Percentiles rank a stretch among this genome's conserved stretches.
Evolutionary conservation across 306 rosid genomes (phyloP).

Genomic region (Malus sieversii): DNA sequence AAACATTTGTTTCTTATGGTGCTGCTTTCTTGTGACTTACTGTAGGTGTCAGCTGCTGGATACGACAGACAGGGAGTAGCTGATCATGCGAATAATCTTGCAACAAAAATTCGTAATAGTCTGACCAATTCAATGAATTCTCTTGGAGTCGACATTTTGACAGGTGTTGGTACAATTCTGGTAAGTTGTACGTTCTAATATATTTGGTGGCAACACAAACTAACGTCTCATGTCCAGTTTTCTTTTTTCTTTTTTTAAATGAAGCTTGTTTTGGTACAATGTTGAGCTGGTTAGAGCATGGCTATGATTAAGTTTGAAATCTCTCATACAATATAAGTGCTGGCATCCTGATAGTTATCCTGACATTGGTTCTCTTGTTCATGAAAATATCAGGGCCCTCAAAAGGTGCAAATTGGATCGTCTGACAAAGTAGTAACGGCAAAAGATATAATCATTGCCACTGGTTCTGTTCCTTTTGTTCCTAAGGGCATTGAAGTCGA

Average conservation of each 20-base stretch:
- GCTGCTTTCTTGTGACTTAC: constrained; percentile 9
- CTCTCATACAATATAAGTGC: background rate
- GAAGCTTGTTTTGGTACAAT: background rate
- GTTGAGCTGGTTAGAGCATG: background rate
- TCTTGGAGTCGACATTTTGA: constrained; percentile 91
- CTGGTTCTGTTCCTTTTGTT: constrained; percentile 97
- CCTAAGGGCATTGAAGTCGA: constrained; percentile 97
- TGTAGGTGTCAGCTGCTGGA: constrained; percentile 73
- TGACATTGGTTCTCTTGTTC: constrained; percentile 13
- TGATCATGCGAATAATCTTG: constrained; percentile 96
- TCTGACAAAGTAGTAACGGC: constrained; percentile 75
- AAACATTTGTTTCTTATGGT: background rate
- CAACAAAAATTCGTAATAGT: constrained; percentile 75
- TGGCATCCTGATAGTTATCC: background rate
- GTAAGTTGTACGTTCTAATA: constrained; percentile 34
- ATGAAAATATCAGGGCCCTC: constrained; percentile 62
- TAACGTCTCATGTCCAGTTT: background rate
- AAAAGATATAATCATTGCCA: constrained; percentile 83
- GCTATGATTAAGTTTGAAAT: background rate
- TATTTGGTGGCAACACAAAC: background rate
- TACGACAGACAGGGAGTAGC: constrained; percentile 98
- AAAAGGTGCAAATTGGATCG: constrained; percentile 81
- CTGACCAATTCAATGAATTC: constrained; percentile 91
- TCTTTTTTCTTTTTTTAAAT: background rate
- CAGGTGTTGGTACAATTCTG: constrained; percentile 81